Percentiles rank a stretch among this genome's conserved stretches.
Conservation (phyloP, 768 basidiomycete species). For the Pleurotus platypus region DNA sequence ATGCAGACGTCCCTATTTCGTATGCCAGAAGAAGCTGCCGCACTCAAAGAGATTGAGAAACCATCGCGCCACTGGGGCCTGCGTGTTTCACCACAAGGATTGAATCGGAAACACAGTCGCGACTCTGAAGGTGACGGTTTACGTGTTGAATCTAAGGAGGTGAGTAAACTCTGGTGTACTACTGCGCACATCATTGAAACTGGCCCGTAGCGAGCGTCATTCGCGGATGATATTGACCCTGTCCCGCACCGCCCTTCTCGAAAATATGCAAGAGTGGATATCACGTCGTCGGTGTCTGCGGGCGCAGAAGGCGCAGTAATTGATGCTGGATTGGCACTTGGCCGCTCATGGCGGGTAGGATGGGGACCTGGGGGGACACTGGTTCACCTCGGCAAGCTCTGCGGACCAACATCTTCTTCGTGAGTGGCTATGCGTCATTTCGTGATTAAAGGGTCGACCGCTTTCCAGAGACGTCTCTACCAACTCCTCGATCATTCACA, state of each 20-base stretch:
- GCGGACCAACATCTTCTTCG: constrained; percentile 51
- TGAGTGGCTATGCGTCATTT: constrained; percentile 30
- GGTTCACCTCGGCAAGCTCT: constrained; percentile 73
- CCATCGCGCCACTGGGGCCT: constrained; percentile 18
- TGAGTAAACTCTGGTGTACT: constrained; percentile 21
- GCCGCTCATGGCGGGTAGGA: constrained; percentile 84
- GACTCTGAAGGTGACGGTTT: constrained; percentile 74
- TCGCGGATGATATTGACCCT: constrained; percentile 69
- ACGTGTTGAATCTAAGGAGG: constrained; percentile 60
- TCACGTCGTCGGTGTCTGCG: constrained; percentile 58
- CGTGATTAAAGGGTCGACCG: constrained; percentile 24
- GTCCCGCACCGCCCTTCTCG: constrained; percentile 69
- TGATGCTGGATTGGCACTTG: constrained; percentile 84
- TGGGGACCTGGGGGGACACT: constrained; percentile 85
- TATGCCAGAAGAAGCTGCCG: constrained; percentile 69
- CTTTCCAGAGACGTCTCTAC: constrained; percentile 28
- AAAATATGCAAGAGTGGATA: constrained; percentile 76
- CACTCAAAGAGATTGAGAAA: constrained; percentile 47
- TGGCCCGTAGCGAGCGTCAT: constrained; percentile 63
- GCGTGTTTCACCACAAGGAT: constrained; percentile 29
- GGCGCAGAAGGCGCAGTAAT: constrained; percentile 62
- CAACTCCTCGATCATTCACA: constrained; percentile 59
- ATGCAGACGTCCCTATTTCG: constrained; percentile 91
- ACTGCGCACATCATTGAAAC: constrained; percentile 6
- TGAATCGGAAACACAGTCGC: constrained; percentile 70